A percentile compares a stretch with the other conserved stretches of the same genome.
Evolutionary conservation across 192 early-diverging fungal species (phyloP).

Genomic region (Powellomyces hirtus): DNA sequence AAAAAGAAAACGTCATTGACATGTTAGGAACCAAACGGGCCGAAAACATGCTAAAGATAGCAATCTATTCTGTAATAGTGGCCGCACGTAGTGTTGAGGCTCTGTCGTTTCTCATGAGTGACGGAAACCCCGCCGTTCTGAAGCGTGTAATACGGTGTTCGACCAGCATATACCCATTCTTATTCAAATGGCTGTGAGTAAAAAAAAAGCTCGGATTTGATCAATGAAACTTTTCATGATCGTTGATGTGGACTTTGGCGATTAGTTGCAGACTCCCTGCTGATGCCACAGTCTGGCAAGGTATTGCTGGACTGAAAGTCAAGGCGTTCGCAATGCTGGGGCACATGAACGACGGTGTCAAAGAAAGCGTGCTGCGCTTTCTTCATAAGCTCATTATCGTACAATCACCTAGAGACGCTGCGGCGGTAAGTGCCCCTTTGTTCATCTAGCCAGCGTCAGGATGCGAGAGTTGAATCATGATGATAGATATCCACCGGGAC

Average conservation of each 20-base stretch:
- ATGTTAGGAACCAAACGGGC: too few relatives aligned
- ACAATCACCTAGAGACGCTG: slow-evolving; percentile 7
- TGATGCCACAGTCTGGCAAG: slow-evolving; percentile 19
- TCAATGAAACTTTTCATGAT: neutral
- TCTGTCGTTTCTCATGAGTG: slow-evolving; percentile 14
- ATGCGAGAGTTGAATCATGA: neutral
- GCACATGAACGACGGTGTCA: slow-evolving; percentile 26
- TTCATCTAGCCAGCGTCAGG: neutral
- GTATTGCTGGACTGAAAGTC: slow-evolving; percentile 17
- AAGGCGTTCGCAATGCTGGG: slow-evolving; percentile 10
- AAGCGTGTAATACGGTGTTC: slow-evolving; percentile 24
- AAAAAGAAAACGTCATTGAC: too few relatives aligned
- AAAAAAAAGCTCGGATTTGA: neutral
- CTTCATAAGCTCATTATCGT: slow-evolving; percentile 16
- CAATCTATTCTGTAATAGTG: slow-evolving; percentile 5
- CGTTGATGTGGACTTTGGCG: neutral
- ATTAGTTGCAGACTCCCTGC: slow-evolving; percentile 14
- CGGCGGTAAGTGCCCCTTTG: neutral
- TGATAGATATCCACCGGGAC: neutral
- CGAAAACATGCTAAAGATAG: too few relatives aligned
- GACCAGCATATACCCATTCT: slow-evolving; percentile 25
- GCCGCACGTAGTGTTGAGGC: slow-evolving; percentile 23
- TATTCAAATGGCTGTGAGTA: slow-evolving; percentile 36
- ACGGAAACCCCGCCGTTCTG: slow-evolving; percentile 16
- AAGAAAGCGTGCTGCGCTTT: slow-evolving; percentile 18